Evolutionary conservation across 2,329 filamentous ascomycete genomes (phyloP).

Genomic region (Daldinia eschscholtzii): DNA sequence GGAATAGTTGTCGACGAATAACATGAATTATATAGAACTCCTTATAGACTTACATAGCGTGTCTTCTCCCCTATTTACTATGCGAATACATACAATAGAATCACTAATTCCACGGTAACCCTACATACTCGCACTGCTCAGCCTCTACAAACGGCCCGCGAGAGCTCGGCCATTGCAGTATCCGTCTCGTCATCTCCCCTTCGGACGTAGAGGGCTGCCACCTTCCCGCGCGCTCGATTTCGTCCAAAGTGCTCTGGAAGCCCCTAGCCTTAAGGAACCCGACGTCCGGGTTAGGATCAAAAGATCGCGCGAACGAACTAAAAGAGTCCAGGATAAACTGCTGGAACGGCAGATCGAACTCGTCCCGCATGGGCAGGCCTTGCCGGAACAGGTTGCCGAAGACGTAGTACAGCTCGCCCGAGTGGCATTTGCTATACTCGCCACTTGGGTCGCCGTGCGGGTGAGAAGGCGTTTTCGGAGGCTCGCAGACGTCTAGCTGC

Average conservation of each 20-base stretch:
- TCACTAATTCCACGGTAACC: conserved; percentile 57
- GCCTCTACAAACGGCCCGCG: conserved; percentile 61
- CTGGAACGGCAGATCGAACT: conserved; percentile 49
- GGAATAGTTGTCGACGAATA: too few species aligned
- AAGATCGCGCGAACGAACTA: conserved; percentile 62
- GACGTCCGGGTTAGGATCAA: conserved; percentile 63
- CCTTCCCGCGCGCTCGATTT: conserved; percentile 46
- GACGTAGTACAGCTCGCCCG: conserved; percentile 66
- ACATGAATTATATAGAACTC: too few species aligned
- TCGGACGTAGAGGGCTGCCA: conserved; percentile 54
- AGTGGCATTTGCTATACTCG: conserved; percentile 68
- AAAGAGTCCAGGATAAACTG: conserved; percentile 63
- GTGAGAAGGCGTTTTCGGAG: not conserved
- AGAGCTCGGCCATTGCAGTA: conserved; percentile 60
- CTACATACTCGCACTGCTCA: conserved; percentile 63
- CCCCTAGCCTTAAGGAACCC: conserved; percentile 60
- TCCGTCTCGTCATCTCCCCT: conserved; percentile 58
- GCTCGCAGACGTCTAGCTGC: conserved; percentile 52
- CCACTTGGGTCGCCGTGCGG: conserved; percentile 44
- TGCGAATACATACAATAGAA: not conserved
- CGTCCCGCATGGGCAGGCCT: conserved; percentile 61
- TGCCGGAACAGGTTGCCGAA: conserved; percentile 64
- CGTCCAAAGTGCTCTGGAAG: conserved; percentile 50
- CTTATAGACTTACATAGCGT: too few species aligned
- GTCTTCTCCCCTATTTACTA: not conserved